Conservation (phyloP, 108 stramenopile genomes). For the Nitzschia sp. region DNA sequence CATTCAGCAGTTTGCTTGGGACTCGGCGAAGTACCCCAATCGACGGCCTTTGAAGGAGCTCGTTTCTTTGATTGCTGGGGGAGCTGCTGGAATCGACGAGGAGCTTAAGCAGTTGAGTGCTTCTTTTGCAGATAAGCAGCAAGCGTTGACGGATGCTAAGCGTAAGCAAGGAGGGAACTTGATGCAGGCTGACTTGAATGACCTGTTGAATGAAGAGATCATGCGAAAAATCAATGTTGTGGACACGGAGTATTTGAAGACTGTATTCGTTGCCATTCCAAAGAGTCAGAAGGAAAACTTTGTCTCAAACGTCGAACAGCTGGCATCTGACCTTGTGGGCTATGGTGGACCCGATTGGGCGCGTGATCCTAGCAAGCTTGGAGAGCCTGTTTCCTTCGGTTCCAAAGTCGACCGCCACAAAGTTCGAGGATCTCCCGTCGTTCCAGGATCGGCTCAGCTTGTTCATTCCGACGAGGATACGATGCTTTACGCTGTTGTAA, state of each 20-base stretch:
- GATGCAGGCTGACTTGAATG: constrained; percentile 81
- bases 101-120: constrained; percentile 86
- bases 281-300: constrained; percentile 72
- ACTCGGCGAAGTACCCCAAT: constrained; percentile 92
- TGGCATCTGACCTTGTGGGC: constrained; percentile 82
- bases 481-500: constrained; percentile 86
- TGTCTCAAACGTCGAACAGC: constrained; percentile 52
- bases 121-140: constrained; percentile 83
- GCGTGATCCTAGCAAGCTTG: constrained; percentile 59
- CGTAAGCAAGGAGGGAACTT: constrained; percentile 83
- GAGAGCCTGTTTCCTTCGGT: constrained; percentile 72
- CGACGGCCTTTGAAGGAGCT: constrained; percentile 87
- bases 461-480: constrained; percentile 83
- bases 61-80: constrained; percentile 75
- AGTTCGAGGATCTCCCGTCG: constrained; percentile 91
- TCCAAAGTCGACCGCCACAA: constrained; percentile 75
- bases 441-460: constrained; percentile 77
- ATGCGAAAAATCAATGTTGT: constrained; percentile 68
- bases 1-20: constrained; percentile 94
- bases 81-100: constrained; percentile 84
- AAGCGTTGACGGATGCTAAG: constrained; percentile 69
- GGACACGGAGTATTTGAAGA: constrained; percentile 90
- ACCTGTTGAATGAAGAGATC: constrained; percentile 76
- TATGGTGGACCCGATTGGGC: constrained; percentile 93
- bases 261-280: constrained; percentile 84